Evolutionary conservation across 768 basidiomycete genomes (phyloP).

Genomic region (Phylloporus sp.): DNA sequence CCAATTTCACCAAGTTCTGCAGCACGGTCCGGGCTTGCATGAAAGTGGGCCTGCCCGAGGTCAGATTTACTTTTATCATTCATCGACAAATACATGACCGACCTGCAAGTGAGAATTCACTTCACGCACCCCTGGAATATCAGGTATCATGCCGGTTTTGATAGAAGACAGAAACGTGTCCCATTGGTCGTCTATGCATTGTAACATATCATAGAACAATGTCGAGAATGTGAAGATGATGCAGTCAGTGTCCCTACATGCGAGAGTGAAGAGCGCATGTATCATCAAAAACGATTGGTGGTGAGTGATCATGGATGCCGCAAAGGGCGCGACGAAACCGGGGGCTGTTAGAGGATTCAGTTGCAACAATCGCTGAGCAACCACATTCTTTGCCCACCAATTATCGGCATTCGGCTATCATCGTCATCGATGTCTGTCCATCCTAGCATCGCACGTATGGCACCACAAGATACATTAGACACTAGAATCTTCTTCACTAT

Average conservation of each 20-base stretch:
- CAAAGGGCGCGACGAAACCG: background rate
- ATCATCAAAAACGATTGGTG: slow-evolving; percentile 5
- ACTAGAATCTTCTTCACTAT: background rate
- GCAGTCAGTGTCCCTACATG: background rate
- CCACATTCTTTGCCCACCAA: background rate
- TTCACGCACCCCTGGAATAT: slow-evolving; percentile 3
- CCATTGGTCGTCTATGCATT: slow-evolving; percentile 4
- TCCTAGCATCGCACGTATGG: background rate
- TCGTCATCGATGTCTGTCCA: slow-evolving; percentile 2
- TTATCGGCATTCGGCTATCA: background rate
- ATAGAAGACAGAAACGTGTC: slow-evolving; percentile 2
- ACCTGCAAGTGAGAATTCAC: slow-evolving; percentile 5
- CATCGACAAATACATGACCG: background rate
- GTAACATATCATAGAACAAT: slow-evolving; percentile 4
- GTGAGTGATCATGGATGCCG: slow-evolving; percentile 1
- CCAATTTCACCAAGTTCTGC: slow-evolving; percentile 6
- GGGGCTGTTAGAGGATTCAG: background rate
- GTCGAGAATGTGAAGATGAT: background rate
- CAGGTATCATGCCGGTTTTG: slow-evolving; percentile 3
- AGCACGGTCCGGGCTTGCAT: slow-evolving; percentile 1
- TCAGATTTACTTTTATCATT: background rate
- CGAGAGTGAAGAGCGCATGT: no score
- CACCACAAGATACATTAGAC: background rate
- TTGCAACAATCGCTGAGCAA: background rate
- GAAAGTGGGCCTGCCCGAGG: background rate